Conservation (phyloP, 805 yeast genomes). For the Metschnikowia corniflorae region DNA sequence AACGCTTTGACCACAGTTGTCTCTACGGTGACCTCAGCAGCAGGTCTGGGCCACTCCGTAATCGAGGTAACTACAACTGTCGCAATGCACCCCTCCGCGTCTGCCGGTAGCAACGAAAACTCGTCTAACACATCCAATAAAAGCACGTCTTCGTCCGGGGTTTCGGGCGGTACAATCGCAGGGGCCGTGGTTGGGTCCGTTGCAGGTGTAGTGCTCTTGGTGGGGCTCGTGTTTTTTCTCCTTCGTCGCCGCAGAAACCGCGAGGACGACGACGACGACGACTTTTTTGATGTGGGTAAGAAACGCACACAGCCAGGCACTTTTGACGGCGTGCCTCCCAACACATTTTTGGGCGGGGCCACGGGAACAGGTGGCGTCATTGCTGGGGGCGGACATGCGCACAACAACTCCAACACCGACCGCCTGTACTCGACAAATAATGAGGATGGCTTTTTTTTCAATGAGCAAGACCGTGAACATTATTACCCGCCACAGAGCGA, state of each 20-base stretch:
- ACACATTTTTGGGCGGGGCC: conserved; percentile 21
- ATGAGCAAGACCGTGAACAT: conserved; percentile 2
- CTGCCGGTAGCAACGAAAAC: conserved; percentile 3
- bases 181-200: conserved; percentile 43
- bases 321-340: conserved; percentile 23
- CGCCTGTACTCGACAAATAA: conserved; percentile 15
- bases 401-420: conserved; percentile 16
- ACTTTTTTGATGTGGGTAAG: conserved; percentile 19
- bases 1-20: conserved; percentile 19
- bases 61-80: conserved; percentile 23
- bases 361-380: conserved; percentile 18
- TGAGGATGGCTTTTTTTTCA: conserved; percentile 12
- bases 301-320: conserved; percentile 20
- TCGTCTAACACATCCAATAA: conserved; percentile 11
- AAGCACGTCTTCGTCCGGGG: conserved; percentile 4
- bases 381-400: conserved; percentile 17
- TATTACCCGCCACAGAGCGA: conserved; percentile 8
- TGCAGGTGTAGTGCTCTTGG: conserved; percentile 33
- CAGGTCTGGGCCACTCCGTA: conserved; percentile 16
- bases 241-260: conserved; percentile 38
- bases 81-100: conserved; percentile 3
- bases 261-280: conserved; percentile 38
- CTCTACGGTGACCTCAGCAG: conserved; percentile 18
- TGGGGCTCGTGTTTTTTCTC: conserved; percentile 35
- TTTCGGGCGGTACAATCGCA: conserved; percentile 41